Evolutionary conservation across 305 asterid species (phyloP), one percentile per base, ranked within the genome.

Genomic region (Fraxinus platypoda): DNA sequence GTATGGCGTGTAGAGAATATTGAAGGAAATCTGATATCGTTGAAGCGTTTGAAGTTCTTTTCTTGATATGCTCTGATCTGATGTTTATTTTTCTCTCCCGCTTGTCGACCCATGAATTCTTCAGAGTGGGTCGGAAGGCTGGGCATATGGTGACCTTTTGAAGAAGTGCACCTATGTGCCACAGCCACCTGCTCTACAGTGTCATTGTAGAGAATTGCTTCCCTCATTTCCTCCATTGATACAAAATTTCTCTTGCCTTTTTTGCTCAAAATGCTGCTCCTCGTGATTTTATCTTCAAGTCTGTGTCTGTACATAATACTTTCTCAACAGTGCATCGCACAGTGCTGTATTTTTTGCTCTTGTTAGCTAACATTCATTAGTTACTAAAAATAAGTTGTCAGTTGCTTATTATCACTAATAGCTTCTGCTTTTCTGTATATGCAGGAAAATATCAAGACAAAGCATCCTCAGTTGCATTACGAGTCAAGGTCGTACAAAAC

Each of bases 361-460:
- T 2, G n/a, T 21, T 7, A 13, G 41, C 12, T 66, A 25, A 25
- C n/a, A 1, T 26, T 1, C 4, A 21, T 57, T 49, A 41, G 5
- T 52, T 17, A 71, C 23, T 23, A 13, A 0, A 17, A 54, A 54
- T 54, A 54, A 54, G 9, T 41, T 6, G 62, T 46, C 0, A 19
- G n/a, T 72, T 38, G 80, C 77, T 83, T 64, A 41, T 19, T 73
- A 78, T 52, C 66, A 6, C 26, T 2, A 54, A 54, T 54, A n/a
- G 66, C 66, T 54, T 54, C 66, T 54, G 66, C 66, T 25, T 77
- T 68, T 54, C 66, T 54, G 66, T n/a, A 54, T 6, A 54, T 70
- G 76, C 89, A 95, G 98, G 98, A 95, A 91, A 92, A 90, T 89
- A 88, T 90, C 82, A 95, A 95, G 92, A 93, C 98, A 68, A 93